Evolutionary conservation across 495 filamentous ascomycete species (phyloP).

Genomic region (Lentithecium fluviatile): DNA sequence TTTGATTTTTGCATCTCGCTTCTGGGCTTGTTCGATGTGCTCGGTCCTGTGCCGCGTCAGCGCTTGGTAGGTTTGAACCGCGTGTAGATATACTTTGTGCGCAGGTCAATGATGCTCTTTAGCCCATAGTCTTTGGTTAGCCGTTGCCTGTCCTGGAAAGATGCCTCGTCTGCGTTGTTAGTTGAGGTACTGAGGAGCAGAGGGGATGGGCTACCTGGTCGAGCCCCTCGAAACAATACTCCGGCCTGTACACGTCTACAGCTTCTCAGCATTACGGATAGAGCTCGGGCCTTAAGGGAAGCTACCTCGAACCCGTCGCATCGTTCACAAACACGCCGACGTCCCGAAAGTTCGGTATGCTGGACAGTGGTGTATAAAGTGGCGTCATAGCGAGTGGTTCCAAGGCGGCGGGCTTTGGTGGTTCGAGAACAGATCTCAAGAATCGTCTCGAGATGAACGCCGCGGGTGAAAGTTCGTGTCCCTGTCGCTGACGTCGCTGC

Average conservation of each 20-base stretch:
- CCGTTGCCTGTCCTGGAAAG: conserved; percentile 57
- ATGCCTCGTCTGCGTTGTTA: conserved; percentile 60
- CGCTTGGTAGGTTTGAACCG: neutral
- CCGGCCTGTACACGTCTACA: conserved; percentile 64
- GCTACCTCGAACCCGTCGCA: conserved; percentile 53
- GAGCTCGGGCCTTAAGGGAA: too few species aligned
- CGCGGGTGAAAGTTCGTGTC: too few species aligned
- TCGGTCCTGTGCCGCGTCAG: conserved; percentile 58
- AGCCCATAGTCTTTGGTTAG: conserved; percentile 64
- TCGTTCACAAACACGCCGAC: conserved; percentile 72
- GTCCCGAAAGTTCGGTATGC: conserved; percentile 81
- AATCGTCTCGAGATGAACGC: too few species aligned
- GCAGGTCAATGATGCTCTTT: conserved; percentile 71
- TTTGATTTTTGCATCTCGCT: conserved; percentile 52
- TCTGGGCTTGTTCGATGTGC: conserved; percentile 66
- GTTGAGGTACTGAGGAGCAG: conserved; percentile 24
- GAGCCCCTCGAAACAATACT: conserved; percentile 70
- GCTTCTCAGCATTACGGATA: neutral
- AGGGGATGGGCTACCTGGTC: conserved; percentile 52
- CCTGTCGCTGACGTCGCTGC: too few species aligned
- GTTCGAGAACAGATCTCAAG: neutral
- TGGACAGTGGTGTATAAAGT: conserved; percentile 50
- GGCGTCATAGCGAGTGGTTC: conserved; percentile 25
- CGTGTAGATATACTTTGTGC: conserved; percentile 58
- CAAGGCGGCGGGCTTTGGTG: neutral